Percentiles rank a stretch among this genome's conserved stretches.
Evolutionary conservation across 345 rosid species (phyloP).

Genomic region (Citrus mangshanensis): DNA sequence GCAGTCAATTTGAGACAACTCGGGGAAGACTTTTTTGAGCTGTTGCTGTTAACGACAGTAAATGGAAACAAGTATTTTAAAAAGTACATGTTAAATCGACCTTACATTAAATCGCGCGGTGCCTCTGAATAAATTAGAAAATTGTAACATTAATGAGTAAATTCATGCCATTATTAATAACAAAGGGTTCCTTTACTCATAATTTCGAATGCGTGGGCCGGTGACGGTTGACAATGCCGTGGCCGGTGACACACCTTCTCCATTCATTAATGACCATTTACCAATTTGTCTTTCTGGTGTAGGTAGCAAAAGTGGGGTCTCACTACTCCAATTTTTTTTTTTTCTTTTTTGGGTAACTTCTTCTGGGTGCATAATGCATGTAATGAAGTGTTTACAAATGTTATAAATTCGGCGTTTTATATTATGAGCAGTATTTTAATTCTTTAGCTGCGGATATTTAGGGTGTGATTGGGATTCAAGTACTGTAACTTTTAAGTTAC

Average conservation of each 20-base stretch:
- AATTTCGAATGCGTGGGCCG: neutral
- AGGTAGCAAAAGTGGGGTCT: neutral
- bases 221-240: neutral
- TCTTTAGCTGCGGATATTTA: too few species aligned
- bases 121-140: slow-evolving; percentile 20
- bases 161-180: neutral
- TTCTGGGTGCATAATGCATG: too few species aligned
- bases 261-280: neutral
- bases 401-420: too few species aligned
- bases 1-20: neutral
- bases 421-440: too few species aligned
- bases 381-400: too few species aligned
- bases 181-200: neutral
- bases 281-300: neutral
- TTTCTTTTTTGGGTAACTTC: neutral
- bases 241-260: slow-evolving; percentile 26
- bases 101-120: slow-evolving; percentile 14
- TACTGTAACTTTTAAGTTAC: too few species aligned
- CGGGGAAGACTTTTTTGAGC: neutral
- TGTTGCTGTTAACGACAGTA: neutral
- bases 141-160: neutral
- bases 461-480: too few species aligned
- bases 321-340: neutral
- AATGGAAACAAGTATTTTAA: too few species aligned
- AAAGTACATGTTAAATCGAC: neutral